These are phyloP conservation scores for Piloderma croceum DNA, from an alignment of 768 basidiomycete genomes.

Conservation along the genomic window DNA sequence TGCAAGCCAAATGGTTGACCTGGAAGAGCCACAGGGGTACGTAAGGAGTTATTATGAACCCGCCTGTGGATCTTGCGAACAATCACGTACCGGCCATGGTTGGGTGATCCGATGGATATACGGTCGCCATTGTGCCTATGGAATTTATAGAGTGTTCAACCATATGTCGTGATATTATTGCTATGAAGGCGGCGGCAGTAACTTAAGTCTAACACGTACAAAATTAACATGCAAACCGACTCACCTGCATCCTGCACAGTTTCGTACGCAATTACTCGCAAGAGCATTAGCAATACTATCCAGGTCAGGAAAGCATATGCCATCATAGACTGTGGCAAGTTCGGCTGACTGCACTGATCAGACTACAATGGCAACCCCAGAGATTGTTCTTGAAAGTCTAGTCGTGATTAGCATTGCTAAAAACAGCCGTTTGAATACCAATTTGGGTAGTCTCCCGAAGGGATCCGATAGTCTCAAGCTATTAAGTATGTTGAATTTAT, in stretches of 20 bases:
- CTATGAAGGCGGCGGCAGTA: slow-evolving; percentile 20
- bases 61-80: too few relatives aligned
- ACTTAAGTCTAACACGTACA: not conserved
- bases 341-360: not conserved
- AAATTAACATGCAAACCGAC: slow-evolving; percentile 3
- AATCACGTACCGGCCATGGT: slow-evolving; percentile 30
- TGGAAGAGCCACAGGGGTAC: slow-evolving; percentile 10
- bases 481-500: slow-evolving; percentile 1
- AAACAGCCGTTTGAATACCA: too few relatives aligned
- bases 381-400: too few relatives aligned
- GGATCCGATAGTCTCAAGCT: too few relatives aligned
- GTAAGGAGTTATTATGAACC: too few relatives aligned
- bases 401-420: too few relatives aligned
- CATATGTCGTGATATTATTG: slow-evolving; percentile 37
- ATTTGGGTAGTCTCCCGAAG: too few relatives aligned
- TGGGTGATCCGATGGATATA: slow-evolving; percentile 38
- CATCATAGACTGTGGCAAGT: not conserved
- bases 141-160: slow-evolving; percentile 33
- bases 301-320: slow-evolving; percentile 1
- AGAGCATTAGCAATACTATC: not conserved
- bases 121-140: slow-evolving; percentile 46
- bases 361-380: too few relatives aligned
- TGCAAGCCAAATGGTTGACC: slow-evolving; percentile 46
- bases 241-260: slow-evolving; percentile 46
- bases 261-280: slow-evolving; percentile 25